Conservation (phyloP, 352 stramenopile species). For the Globisporangium viniferum region DNA sequence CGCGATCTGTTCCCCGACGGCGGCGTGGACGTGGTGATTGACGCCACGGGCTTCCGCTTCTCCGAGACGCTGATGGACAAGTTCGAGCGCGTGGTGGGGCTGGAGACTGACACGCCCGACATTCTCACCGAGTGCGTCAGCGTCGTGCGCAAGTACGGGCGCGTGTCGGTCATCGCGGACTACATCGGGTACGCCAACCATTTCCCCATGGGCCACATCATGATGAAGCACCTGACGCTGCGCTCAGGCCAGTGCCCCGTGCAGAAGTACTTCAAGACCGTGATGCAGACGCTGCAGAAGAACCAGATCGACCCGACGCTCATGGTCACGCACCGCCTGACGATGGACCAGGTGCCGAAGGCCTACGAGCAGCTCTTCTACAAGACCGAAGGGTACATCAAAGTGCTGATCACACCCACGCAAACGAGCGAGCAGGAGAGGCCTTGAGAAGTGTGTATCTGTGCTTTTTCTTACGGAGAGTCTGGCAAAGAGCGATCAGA, state of each 20-base stretch:
- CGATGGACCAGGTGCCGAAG: slow-evolving; percentile 1
- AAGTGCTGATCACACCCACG: slow-evolving; percentile 24
- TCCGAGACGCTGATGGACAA: slow-evolving; percentile 40
- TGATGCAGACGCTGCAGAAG: slow-evolving; percentile 18
- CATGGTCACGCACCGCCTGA: slow-evolving; percentile 45
- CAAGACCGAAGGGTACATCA: slow-evolving; percentile 29
- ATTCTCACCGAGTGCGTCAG: slow-evolving; percentile 58
- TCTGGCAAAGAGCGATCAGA: not conserved
- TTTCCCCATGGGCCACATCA: slow-evolving; percentile 41
- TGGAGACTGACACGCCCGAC: slow-evolving; percentile 42
- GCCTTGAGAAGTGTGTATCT: not conserved
- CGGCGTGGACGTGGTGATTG: slow-evolving; percentile 55
- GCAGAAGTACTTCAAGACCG: slow-evolving; percentile 33
- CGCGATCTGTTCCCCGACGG: slow-evolving; percentile 38
- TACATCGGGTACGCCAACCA: slow-evolving; percentile 28
- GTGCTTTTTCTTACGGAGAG: too few relatives aligned
- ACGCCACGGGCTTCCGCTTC: slow-evolving; percentile 37
- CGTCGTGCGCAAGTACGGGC: slow-evolving; percentile 29
- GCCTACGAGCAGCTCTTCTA: slow-evolving; percentile 31
- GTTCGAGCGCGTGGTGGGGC: slow-evolving; percentile 1
- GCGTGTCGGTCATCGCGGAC: slow-evolving; percentile 30
- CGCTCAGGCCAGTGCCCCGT: slow-evolving; percentile 32
- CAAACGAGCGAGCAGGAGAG: not conserved
- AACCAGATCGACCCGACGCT: slow-evolving; percentile 45
- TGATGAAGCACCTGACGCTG: slow-evolving; percentile 46